A percentile compares a stretch with the other conserved stretches of the same genome.
These are phyloP conservation scores for Aspergillus felis DNA, from an alignment of 2,329 filamentous ascomycete genomes.

Conservation along the genomic window DNA sequence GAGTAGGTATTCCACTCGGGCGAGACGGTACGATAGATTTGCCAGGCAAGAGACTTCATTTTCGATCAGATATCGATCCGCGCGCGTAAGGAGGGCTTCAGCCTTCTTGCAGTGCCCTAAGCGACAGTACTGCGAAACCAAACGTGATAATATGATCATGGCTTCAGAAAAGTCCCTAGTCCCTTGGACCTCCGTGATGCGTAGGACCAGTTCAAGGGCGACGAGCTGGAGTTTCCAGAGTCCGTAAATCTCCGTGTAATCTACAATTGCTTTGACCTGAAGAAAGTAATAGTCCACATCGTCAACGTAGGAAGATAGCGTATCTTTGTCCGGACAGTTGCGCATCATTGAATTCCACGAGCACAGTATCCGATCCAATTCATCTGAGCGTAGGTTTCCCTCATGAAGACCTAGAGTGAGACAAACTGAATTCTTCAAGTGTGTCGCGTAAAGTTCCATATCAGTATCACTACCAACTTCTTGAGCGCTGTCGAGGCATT, in stretches of 20 bases:
- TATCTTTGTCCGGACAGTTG: slow-evolving; percentile 41
- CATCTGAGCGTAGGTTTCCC: slow-evolving; percentile 24
- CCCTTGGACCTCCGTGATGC: slow-evolving; percentile 45
- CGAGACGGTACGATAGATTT: slow-evolving; percentile 60
- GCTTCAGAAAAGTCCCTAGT: slow-evolving; percentile 34
- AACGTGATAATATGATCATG: slow-evolving; percentile 41
- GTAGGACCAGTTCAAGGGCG: slow-evolving; percentile 48
- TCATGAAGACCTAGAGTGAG: slow-evolving; percentile 33
- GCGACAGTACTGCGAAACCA: slow-evolving; percentile 54
- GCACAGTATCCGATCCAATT: slow-evolving; percentile 28
- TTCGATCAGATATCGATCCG: slow-evolving; percentile 47
- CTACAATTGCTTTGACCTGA: slow-evolving; percentile 51
- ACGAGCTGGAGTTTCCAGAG: slow-evolving; percentile 48
- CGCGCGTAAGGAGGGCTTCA: slow-evolving; percentile 54
- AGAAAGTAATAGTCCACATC: slow-evolving; percentile 47
- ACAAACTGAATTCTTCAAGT: slow-evolving; percentile 32
- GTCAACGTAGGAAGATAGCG: slow-evolving; percentile 46
- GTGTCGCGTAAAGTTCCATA: slow-evolving; percentile 22
- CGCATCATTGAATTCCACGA: slow-evolving; percentile 41
- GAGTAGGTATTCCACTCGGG: slow-evolving; percentile 70
- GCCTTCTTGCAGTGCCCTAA: slow-evolving; percentile 61
- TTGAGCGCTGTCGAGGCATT: slow-evolving; percentile 12
- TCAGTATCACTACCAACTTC: slow-evolving; percentile 24
- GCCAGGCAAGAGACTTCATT: slow-evolving; percentile 43
- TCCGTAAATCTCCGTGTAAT: slow-evolving; percentile 57